Base-by-base conservation (phyloP, 2,329 filamentous ascomycete genomes). In the Alternaria sp. region DNA sequence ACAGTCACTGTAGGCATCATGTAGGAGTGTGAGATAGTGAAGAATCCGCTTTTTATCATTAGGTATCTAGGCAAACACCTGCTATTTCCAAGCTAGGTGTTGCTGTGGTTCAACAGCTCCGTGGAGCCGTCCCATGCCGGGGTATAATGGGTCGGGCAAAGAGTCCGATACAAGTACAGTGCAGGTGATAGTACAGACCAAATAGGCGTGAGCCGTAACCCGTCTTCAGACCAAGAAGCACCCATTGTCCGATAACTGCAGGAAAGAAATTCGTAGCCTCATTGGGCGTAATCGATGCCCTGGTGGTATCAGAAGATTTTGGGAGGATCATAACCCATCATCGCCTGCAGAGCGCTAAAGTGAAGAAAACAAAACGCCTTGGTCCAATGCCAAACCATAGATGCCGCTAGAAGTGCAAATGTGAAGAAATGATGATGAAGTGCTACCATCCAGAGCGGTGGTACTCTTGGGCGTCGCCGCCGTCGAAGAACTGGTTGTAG, bases 381-480 rank as follows among this genome's bases (percentile, higher is more conserved):
- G 68, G 69, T 69, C 60, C 73, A 72, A 74, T 77, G 73, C 74
- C 66, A 64, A 67, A 70, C 73, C 71, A 59, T 75, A 70, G 61
- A 79, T 79, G 77, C 77, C 75, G 75, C 77, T 78, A 69, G 69
- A 76, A 76, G 67, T 77, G 68, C 70, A 77, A 67, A 72, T 72
- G 68, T 58, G 67, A 54, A 70, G 66, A 61, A 25, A 63, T 55
- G 25, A 58, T 30, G 54, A 59, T 60, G 54, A 26, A 21, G 25
- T 25, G 56, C 74, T 88, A 96, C 93, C 93, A 97, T 74, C 93
- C 93, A 79, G 93, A 92, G 67, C 90, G 87, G 78, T 96, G 91
- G 81, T 96, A 96, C 74, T 93, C 92, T 77, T 89, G 89, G n/a
- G 92, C 88, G 47, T 69, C 66, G 49, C 93, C 93, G 45, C 49